Evolutionary conservation across 2,329 filamentous ascomycete species (phyloP).

Genomic region (Arthrinium phaeospermum): DNA sequence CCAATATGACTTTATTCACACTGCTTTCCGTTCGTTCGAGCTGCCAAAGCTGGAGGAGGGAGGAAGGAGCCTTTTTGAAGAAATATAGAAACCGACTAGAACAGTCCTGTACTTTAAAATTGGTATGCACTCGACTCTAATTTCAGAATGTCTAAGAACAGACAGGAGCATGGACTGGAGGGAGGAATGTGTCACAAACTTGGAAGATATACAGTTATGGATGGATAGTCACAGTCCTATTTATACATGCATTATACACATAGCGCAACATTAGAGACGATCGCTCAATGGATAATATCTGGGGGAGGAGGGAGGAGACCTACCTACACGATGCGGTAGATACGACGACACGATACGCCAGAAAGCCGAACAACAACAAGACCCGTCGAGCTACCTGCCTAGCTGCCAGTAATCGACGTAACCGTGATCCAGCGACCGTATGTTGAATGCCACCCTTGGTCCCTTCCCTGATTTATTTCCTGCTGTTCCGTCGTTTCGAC

Average conservation of each 20-base stretch:
- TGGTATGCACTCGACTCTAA: background rate
- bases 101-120: background rate
- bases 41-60: background rate
- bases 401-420: background rate
- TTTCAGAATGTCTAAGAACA: constrained; percentile 2
- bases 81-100: background rate
- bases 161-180: constrained; percentile 8
- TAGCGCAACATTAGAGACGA: background rate
- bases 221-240: constrained; percentile 4
- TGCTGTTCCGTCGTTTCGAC: constrained; percentile 27
- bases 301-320: background rate
- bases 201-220: background rate
- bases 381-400: background rate
- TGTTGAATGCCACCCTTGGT: background rate
- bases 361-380: constrained; percentile 16
- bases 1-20: background rate
- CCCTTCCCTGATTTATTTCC: background rate
- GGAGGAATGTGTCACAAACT: background rate
- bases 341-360: constrained; percentile 15
- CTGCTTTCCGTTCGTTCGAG: background rate
- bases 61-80: background rate
- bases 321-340: background rate
- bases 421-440: background rate
- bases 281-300: background rate
- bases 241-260: constrained; percentile 5